A percentile compares a stretch with the other conserved stretches of the same genome.
These are phyloP conservation scores for Ulvella scutata DNA, from an alignment of 139 green algal genomes.

Conservation along the genomic window DNA sequence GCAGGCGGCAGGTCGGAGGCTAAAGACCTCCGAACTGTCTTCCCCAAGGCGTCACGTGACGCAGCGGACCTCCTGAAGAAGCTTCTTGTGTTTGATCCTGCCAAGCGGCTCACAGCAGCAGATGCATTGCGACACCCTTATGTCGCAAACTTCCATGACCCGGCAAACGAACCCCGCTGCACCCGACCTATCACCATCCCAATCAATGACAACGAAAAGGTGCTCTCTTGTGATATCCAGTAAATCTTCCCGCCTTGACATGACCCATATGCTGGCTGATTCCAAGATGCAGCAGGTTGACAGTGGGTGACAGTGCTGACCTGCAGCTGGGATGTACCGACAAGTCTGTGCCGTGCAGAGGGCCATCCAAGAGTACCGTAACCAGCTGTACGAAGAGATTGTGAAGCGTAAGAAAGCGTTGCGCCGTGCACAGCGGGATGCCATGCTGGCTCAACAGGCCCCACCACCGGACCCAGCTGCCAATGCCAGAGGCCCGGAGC, in stretches of 20 bases:
- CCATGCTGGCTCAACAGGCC: not conserved
- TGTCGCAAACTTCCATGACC: constrained; percentile 85
- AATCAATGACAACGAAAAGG: constrained; percentile 91
- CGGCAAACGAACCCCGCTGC: constrained; percentile 59
- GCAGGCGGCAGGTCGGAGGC: constrained; percentile 20
- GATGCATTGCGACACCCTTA: constrained; percentile 88
- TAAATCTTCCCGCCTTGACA: too few relatives aligned
- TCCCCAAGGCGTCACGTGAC: constrained; percentile 56
- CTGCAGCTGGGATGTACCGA: too few relatives aligned
- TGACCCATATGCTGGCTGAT: too few relatives aligned
- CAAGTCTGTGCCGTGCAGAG: too few relatives aligned
- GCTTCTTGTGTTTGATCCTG: constrained; percentile 50
- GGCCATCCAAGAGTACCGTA: constrained; percentile 24
- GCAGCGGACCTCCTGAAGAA: constrained; percentile 69
- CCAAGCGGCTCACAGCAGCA: constrained; percentile 73
- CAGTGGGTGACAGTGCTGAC: too few relatives aligned
- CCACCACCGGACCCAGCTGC: too few relatives aligned
- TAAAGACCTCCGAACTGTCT: constrained; percentile 43
- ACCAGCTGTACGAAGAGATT: constrained; percentile 32
- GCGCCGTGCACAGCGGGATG: not conserved
- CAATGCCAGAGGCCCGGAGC: not conserved
- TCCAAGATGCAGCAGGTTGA: too few relatives aligned
- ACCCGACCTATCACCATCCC: constrained; percentile 64
- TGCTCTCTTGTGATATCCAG: constrained; percentile 44
- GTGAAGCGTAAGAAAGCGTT: constrained; percentile 35